phyloP scores from a whole-genome alignment of 2,329 filamentous ascomycete species.

The Blumeria graminis region DNA sequence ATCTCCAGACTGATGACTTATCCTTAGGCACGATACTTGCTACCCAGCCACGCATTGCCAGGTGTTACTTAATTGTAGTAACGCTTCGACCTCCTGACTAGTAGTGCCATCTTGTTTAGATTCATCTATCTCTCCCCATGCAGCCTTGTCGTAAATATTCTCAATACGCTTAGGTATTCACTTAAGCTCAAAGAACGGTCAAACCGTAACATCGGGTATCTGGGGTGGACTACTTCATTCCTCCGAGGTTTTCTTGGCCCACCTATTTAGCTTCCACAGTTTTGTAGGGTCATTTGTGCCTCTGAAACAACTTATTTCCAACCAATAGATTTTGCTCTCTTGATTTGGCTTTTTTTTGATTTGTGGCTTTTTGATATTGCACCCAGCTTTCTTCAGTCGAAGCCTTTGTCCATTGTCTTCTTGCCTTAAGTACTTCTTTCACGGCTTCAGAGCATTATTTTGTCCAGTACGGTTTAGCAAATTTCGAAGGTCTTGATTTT shows the following conservation, averaged over 20 bases:
- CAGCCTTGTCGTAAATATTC: no score
- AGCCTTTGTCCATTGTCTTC: not conserved
- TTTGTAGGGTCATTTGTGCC: not conserved
- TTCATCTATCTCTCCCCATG: no score
- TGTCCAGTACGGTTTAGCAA: not conserved
- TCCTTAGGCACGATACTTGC: no score
- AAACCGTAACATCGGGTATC: not conserved
- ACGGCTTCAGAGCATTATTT: not conserved
- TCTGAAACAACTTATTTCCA: not conserved
- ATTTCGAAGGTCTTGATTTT: not conserved
- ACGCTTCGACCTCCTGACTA: no score
- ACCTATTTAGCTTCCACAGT: not conserved
- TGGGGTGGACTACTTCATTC: not conserved
- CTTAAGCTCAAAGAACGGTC: no score
- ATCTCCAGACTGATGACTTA: no score
- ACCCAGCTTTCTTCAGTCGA: not conserved
- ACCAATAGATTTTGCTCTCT: not conserved
- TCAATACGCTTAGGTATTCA: no score
- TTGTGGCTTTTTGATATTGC: not conserved
- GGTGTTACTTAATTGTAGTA: no score
- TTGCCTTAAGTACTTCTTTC: not conserved
- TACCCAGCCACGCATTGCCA: no score
- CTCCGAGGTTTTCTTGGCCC: not conserved
- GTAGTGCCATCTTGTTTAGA: no score
- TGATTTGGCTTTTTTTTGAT: not conserved